Conservation (phyloP, 2,329 filamentous ascomycete genomes). For the Paecilomyces dactylethromorphus region DNA sequence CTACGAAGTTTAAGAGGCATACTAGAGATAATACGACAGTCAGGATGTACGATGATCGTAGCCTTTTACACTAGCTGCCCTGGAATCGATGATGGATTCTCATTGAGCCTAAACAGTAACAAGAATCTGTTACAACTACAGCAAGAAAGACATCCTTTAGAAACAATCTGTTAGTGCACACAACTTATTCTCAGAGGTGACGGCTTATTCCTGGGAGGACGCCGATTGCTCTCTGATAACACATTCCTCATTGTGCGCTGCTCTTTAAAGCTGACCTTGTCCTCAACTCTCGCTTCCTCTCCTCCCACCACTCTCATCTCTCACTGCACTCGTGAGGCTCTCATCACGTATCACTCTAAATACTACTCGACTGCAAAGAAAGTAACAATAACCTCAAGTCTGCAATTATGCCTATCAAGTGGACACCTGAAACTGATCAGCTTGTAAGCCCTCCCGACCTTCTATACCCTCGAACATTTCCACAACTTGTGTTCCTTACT, state of each 20-base stretch:
- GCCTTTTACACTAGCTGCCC: not conserved
- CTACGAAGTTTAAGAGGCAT: not conserved
- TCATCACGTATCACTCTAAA: not conserved
- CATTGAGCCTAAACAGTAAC: not conserved
- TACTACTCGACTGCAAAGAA: not conserved
- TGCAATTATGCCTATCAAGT: conserved; percentile 26
- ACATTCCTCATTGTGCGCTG: not conserved
- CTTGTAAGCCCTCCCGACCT: conserved; percentile 15
- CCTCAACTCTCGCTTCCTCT: not conserved
- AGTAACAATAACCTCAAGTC: not conserved
- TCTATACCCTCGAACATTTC: not conserved
- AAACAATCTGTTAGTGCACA: not conserved
- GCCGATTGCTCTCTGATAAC: not conserved
- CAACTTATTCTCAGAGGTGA: not conserved
- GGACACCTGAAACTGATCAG: conserved; percentile 31
- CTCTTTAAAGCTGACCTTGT: not conserved
- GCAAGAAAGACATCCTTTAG: not conserved
- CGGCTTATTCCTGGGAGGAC: not conserved
- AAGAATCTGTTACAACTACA: not conserved
- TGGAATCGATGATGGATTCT: not conserved
- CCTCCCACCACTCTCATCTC: conserved; percentile 1
- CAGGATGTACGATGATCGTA: not conserved
- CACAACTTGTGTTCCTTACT: not conserved
- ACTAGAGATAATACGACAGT: not conserved
- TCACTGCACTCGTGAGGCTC: not conserved